These are phyloP conservation scores for Lanmaoa pseudosensibilis DNA, from an alignment of 768 basidiomycete species.

Conservation along the genomic window DNA sequence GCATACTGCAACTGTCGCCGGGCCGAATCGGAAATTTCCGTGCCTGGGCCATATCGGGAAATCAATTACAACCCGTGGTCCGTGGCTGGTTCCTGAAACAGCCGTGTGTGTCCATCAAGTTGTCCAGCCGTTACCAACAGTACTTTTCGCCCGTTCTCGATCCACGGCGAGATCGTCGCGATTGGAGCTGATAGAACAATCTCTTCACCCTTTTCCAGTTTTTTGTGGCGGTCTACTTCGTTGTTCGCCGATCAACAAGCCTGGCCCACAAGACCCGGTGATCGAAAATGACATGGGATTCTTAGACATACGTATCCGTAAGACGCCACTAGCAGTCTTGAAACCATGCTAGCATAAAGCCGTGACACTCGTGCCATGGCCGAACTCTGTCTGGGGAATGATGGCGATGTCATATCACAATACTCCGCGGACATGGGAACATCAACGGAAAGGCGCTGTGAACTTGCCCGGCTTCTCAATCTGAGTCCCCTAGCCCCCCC, in stretches of 20 bases:
- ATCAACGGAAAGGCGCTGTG: constrained; percentile 10
- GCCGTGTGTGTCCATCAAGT: constrained; percentile 15
- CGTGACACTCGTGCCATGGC: constrained; percentile 3
- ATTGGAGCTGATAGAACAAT: constrained; percentile 27
- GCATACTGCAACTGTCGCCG: constrained; percentile 13
- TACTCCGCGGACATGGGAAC: constrained; percentile 29
- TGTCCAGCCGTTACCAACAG: constrained; percentile 11
- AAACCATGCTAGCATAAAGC: neutral
- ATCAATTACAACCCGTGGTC: constrained; percentile 14
- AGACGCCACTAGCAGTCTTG: constrained; percentile 3
- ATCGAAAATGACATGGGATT: constrained; percentile 7
- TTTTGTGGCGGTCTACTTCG: constrained; percentile 3
- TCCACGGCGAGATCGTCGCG: constrained; percentile 20
- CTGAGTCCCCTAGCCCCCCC: constrained; percentile 9
- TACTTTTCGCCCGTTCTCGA: constrained; percentile 14
- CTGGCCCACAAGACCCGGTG: constrained; percentile 1
- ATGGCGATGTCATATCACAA: constrained; percentile 1
- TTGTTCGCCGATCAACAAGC: constrained; percentile 25
- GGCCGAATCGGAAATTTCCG: constrained; percentile 32
- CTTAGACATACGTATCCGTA: neutral
- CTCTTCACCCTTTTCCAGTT: constrained; percentile 8
- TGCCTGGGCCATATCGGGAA: constrained; percentile 25
- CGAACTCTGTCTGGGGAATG: constrained; percentile 14
- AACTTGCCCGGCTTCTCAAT: constrained; percentile 15
- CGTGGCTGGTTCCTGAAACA: constrained; percentile 30